Evolutionary conservation across 495 filamentous ascomycete species (phyloP), one percentile per base, ranked within the genome.

Genomic region (Penicillium macrosclerotiorum): DNA sequence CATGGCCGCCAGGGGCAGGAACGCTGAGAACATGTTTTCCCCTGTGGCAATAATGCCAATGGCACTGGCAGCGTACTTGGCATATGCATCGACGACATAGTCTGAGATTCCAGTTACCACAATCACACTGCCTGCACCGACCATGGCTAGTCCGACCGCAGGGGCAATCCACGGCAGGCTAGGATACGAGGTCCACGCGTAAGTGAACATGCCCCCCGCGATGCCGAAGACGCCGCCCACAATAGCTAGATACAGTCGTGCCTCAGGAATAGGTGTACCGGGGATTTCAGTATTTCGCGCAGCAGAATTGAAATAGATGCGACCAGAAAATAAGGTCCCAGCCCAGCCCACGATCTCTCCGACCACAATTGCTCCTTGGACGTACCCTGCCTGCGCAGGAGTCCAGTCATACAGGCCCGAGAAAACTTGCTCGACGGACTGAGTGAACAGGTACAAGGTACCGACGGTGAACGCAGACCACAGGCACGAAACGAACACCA

Each of bases 381-480:
- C 55, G 34, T 68, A 69, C 14, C 68, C 68, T 2, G 65, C 52
- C 25, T 71, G 55, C 3, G 55, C 27, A 5, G 59, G 51, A 7
- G 37, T 37, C 63, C 65, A 71, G 42, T 47, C 61, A 38, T 70
- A 71, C 3, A 68, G 47, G 0, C 45, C 62, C 3, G 41, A 26
- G 27, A 60, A 73, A 4, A 74, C 69, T 37, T 72, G 69, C 42
- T 67, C 65, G 11, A 73, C 64, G 7, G 63, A 68, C 37, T 74
- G 71, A 2, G 69, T 74, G 52, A 68, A 71, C 12, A 81, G 56
- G 49, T 74, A 82, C 8, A 80, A 50, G 1, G 68, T 75, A 12
- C 77, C 78, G 20, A 74, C 64, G 26, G 59, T 69, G 40, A 81
- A 76, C 9, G 77, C 73, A 8, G 73, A 68, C 71, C 72, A 77